Conservation (phyloP, 1,284 basidiomycete genomes). For the Apiotrichum akiyoshidainum region DNA sequence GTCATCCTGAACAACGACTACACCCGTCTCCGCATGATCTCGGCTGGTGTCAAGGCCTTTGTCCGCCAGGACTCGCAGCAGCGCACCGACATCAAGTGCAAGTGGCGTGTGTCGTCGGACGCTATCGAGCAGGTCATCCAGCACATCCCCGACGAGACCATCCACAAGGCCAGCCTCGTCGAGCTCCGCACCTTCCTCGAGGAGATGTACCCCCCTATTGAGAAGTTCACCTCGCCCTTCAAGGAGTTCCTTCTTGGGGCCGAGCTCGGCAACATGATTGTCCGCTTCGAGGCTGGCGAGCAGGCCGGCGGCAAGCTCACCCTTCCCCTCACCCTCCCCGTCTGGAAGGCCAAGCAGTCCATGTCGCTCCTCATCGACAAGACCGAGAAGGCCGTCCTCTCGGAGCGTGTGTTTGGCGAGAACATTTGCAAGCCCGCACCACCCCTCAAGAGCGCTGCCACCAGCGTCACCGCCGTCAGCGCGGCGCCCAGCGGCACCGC, state of each 20-base stretch:
- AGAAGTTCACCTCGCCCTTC: constrained; percentile 63
- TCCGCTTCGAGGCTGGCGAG: constrained; percentile 61
- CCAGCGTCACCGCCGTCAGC: not conserved
- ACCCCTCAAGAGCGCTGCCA: constrained; percentile 18
- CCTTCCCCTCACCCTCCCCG: constrained; percentile 73
- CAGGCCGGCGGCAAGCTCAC: constrained; percentile 60
- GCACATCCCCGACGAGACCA: constrained; percentile 63
- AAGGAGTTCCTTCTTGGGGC: constrained; percentile 25
- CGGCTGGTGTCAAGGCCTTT: constrained; percentile 79
- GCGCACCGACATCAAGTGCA: constrained; percentile 53
- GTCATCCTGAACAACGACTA: constrained; percentile 82
- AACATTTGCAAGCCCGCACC: constrained; percentile 43
- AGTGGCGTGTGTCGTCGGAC: constrained; percentile 72
- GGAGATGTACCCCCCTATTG: constrained; percentile 72
- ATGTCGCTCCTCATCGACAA: constrained; percentile 90
- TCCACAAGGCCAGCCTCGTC: constrained; percentile 62
- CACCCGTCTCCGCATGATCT: constrained; percentile 77
- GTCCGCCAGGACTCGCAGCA: constrained; percentile 56
- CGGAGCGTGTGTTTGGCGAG: constrained; percentile 43
- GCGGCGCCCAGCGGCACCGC: constrained; percentile 3
- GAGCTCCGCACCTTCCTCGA: constrained; percentile 67
- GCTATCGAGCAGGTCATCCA: constrained; percentile 78
- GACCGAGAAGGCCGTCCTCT: constrained; percentile 65
- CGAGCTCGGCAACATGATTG: constrained; percentile 65
- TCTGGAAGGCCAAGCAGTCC: constrained; percentile 87